Base-by-base conservation (phyloP, 805 yeast species). In the Wickerhamiella sergipiensis region DNA sequence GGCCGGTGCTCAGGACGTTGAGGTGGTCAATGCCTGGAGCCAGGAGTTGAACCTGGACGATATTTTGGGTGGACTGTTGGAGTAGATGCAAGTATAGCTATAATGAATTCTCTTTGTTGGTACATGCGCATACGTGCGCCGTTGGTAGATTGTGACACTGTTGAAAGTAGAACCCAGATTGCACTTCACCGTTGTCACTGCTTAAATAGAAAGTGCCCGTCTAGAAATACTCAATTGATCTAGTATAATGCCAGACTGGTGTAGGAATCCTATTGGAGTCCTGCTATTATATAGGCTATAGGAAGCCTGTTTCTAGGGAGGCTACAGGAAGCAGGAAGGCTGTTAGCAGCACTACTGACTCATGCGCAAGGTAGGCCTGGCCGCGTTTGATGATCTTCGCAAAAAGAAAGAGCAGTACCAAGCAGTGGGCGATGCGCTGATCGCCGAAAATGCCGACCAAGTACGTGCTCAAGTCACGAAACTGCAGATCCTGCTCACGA, bases 11-110 rank as follows among this genome's bases (percentile, higher is more conserved):
- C 73, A 55, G 61, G 78, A 79, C 61, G 83, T 90, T 36, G 80
- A 86, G 12, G 77, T 92, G 61, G 98, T 92, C n/a, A 69, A 75
- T 15, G 76, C 79, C 59, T 92, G 97, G 97, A 81, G 97, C 19
- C 77, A 86, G 67, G 98, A 89, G 69, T 89, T 92, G 65, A 95
- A 88, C 67, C 73, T 92, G 59, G 96, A 86, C 65, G 86, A 85
- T 3, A 73, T 89, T 56, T 81, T 89, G 60, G 63, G 57, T 9
- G 59, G 58, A 2, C 53, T 57, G 31, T 40, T 57, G 18, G 51
- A 48, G 19, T 36, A 36, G 40, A 6, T 29, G 5, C 8, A 6
- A 24, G 26, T 6, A 8, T 24, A 13, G 23, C 39, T n/a, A 24
- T 24, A 24, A 24, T 24, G 26, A n/a, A n/a, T n/a, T n/a, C n/a